These are phyloP conservation scores for Trypanosomatidae sp. DNA, from an alignment of 208 protist species.

Conservation along the genomic window DNA sequence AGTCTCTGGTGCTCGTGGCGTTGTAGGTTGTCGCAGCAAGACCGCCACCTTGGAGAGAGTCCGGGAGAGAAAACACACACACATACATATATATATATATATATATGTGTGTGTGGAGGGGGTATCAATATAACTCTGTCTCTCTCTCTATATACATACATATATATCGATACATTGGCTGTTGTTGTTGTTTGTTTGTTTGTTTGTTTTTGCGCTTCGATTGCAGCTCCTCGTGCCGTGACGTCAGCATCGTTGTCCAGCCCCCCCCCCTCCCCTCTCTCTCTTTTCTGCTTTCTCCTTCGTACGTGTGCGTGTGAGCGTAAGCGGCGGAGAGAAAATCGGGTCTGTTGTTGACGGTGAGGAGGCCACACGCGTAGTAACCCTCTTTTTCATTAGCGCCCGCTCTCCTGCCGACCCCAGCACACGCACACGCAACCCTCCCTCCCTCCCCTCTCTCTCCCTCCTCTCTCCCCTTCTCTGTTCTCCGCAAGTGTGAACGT, in stretches of 20 bases:
- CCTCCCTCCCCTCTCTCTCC: neutral
- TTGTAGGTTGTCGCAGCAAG: neutral
- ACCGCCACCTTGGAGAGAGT: neutral
- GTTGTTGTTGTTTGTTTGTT: constrained; percentile 15
- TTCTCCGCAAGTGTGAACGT: neutral
- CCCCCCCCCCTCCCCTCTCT: neutral
- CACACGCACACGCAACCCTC: neutral
- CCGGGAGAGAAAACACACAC: no score
- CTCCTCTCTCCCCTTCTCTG: neutral
- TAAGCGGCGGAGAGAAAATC: neutral
- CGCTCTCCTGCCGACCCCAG: neutral
- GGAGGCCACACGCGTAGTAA: neutral
- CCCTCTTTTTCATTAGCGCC: neutral
- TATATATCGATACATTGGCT: neutral
- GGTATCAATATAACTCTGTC: no score
- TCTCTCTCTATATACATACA: neutral
- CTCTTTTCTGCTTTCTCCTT: neutral
- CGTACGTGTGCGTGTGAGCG: neutral
- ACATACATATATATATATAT: no score
- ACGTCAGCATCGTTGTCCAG: neutral
- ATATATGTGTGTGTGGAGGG: no score
- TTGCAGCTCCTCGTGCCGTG: neutral
- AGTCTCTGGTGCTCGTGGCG: neutral
- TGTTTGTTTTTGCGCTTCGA: neutral
- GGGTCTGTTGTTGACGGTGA: neutral